Conservation (phyloP, 2,329 filamentous ascomycete genomes). For the Neoscytalidium dimidiatum region DNA sequence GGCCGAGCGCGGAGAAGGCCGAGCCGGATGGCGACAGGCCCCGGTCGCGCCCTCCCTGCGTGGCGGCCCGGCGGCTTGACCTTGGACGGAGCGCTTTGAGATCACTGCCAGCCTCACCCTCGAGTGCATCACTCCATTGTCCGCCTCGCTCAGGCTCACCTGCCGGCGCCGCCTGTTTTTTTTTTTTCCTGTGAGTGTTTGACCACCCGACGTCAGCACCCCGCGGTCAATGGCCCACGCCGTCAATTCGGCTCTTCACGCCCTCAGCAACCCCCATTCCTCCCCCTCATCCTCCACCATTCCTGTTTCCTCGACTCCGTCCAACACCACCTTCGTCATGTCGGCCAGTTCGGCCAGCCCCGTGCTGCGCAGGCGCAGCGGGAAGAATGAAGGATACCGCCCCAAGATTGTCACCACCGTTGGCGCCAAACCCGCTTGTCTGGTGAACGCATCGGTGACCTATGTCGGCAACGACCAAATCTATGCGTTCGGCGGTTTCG, state of each 20-base stretch:
- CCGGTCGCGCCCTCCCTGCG: background rate
- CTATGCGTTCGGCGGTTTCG: slow-evolving; percentile 96
- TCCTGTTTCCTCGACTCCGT: slow-evolving; percentile 46
- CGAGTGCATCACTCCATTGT: slow-evolving; percentile 15
- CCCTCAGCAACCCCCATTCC: slow-evolving; percentile 12
- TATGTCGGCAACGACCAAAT: slow-evolving; percentile 97
- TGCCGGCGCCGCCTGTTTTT: background rate
- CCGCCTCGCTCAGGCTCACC: slow-evolving; percentile 2
- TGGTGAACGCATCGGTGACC: slow-evolving; percentile 98
- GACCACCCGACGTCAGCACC: background rate
- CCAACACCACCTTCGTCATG: slow-evolving; percentile 85
- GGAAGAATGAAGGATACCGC: slow-evolving; percentile 72
- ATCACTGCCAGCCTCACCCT: slow-evolving; percentile 13
- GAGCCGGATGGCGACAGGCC: background rate
- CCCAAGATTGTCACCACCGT: slow-evolving; percentile 72
- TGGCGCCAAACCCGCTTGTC: slow-evolving; percentile 75
- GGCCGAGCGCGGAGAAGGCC: background rate
- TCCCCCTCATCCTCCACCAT: slow-evolving; percentile 14
- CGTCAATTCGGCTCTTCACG: slow-evolving; percentile 14
- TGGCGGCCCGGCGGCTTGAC: slow-evolving; percentile 3
- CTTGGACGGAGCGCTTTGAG: slow-evolving; percentile 14
- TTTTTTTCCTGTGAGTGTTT: slow-evolving; percentile 1
- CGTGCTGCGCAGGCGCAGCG: slow-evolving; percentile 46
- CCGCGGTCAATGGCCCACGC: slow-evolving; percentile 13
- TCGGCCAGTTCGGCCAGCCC: slow-evolving; percentile 65